These are phyloP conservation scores for Fusarium annulatum DNA, from an alignment of 2,329 filamentous ascomycete genomes.

Conservation along the genomic window DNA sequence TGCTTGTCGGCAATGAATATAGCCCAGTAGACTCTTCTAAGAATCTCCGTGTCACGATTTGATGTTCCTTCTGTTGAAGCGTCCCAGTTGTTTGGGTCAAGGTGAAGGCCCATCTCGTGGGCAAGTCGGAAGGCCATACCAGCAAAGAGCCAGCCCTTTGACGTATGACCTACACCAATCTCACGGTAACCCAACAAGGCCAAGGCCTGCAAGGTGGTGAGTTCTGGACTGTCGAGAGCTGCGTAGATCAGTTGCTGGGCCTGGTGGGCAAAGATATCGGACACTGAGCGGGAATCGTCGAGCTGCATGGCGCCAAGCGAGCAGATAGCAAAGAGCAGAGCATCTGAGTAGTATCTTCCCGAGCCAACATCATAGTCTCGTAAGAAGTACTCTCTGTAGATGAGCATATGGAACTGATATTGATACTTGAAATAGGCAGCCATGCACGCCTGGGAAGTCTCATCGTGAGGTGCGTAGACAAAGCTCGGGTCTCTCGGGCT, in stretches of 20 bases:
- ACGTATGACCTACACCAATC: conserved; percentile 59
- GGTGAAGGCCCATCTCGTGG: conserved; percentile 64
- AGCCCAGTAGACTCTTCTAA: conserved; percentile 62
- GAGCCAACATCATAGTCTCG: conserved; percentile 59
- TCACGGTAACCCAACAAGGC: conserved; percentile 59
- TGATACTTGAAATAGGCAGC: conserved; percentile 60
- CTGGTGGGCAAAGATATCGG: conserved; percentile 57
- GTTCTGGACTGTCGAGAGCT: conserved; percentile 58
- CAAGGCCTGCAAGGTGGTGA: conserved; percentile 60
- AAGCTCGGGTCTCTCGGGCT: conserved; percentile 43
- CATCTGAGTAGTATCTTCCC: conserved; percentile 62
- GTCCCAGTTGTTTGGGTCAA: conserved; percentile 63
- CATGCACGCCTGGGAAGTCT: conserved; percentile 58
- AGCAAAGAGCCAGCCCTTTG: conserved; percentile 63
- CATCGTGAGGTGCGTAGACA: conserved; percentile 57
- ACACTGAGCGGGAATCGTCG: conserved; percentile 53
- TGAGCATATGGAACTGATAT: conserved; percentile 61
- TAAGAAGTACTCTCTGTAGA: conserved; percentile 63
- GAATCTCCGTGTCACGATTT: conserved; percentile 57
- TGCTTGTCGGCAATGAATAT: conserved; percentile 63
- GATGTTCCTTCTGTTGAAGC: conserved; percentile 48
- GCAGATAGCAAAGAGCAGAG: conserved; percentile 61
- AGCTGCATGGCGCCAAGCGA: conserved; percentile 61
- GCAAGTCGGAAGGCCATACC: conserved; percentile 64
- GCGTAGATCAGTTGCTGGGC: conserved; percentile 58